These are phyloP conservation scores for Fistulina hepatica DNA, from an alignment of 1,284 basidiomycete species.

Conservation along the genomic window DNA sequence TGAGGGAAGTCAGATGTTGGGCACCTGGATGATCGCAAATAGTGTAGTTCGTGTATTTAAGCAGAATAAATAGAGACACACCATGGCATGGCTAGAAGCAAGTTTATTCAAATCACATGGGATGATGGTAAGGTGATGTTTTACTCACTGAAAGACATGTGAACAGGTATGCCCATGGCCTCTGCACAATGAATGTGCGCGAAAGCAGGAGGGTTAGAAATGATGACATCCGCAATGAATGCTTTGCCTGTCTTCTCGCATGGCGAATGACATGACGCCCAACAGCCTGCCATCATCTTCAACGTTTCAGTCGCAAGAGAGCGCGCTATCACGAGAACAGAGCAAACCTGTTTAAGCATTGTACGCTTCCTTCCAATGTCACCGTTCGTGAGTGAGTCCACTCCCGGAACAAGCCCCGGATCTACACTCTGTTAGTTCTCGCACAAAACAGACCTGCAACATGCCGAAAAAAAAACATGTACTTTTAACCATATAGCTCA, in stretches of 20 bases:
- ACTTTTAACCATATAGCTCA: constrained; percentile 54
- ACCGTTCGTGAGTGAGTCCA: constrained; percentile 35
- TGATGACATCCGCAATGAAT: constrained; percentile 53
- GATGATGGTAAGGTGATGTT: neutral
- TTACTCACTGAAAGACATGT: constrained; percentile 45
- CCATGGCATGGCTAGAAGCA: constrained; percentile 20
- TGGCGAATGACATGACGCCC: constrained; percentile 39
- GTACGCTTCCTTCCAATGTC: constrained; percentile 37
- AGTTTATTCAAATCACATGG: neutral
- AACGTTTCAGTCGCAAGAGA: no score
- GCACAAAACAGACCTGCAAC: no score
- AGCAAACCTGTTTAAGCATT: constrained; percentile 25
- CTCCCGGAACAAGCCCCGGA: constrained; percentile 42
- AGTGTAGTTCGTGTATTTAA: no score
- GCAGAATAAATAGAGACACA: no score
- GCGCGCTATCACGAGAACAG: neutral
- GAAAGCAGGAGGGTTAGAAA: constrained; percentile 55
- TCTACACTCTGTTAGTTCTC: no score
- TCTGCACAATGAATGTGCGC: constrained; percentile 57
- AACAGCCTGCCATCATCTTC: constrained; percentile 50
- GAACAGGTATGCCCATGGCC: constrained; percentile 47
- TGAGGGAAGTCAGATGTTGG: constrained; percentile 53
- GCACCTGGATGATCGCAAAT: no score
- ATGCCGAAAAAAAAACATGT: no score
- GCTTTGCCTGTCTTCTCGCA: constrained; percentile 30